Evolutionary conservation across 2,329 filamentous ascomycete genomes (phyloP).

Genomic region (Cercospora brassicicola): DNA sequence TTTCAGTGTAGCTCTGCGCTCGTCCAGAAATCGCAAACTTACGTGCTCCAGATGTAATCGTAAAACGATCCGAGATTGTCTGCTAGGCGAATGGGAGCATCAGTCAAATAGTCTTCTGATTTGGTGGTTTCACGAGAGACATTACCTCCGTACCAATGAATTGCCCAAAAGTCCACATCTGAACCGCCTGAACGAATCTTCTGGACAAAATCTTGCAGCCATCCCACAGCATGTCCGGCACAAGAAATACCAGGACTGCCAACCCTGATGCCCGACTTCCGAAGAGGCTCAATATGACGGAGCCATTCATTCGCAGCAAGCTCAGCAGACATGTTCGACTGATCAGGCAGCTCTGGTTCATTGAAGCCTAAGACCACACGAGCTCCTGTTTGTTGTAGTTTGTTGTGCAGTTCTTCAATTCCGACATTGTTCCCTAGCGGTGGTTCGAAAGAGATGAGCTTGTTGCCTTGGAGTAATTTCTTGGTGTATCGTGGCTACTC

Average conservation of each 20-base stretch:
- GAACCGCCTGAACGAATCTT: slow-evolving; percentile 29
- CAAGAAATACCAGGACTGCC: slow-evolving; percentile 37
- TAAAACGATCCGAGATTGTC: slow-evolving; percentile 35
- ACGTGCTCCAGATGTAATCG: slow-evolving; percentile 39
- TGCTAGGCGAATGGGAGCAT: slow-evolving; percentile 12
- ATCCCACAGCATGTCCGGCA: slow-evolving; percentile 33
- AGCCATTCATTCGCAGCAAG: slow-evolving; percentile 35
- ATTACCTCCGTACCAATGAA: slow-evolving; percentile 34
- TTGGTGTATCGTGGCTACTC: neutral
- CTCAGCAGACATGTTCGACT: slow-evolving; percentile 35
- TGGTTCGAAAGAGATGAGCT: neutral
- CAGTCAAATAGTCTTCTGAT: neutral
- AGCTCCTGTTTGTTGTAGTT: slow-evolving; percentile 21
- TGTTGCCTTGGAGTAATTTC: neutral
- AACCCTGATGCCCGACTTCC: slow-evolving; percentile 28
- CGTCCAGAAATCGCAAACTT: neutral
- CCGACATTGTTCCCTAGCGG: slow-evolving; percentile 29
- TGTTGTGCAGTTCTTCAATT: slow-evolving; percentile 31
- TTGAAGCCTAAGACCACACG: slow-evolving; percentile 33
- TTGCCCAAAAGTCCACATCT: slow-evolving; percentile 37
- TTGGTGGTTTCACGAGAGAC: neutral
- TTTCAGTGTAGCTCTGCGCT: neutral
- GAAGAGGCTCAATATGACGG: slow-evolving; percentile 34
- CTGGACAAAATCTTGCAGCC: slow-evolving; percentile 33
- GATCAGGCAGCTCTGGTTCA: slow-evolving; percentile 38